Evolutionary conservation across 441 rosid genomes (phyloP), one percentile per base, ranked within the genome.

Genomic region (Gossypium trilobum): DNA sequence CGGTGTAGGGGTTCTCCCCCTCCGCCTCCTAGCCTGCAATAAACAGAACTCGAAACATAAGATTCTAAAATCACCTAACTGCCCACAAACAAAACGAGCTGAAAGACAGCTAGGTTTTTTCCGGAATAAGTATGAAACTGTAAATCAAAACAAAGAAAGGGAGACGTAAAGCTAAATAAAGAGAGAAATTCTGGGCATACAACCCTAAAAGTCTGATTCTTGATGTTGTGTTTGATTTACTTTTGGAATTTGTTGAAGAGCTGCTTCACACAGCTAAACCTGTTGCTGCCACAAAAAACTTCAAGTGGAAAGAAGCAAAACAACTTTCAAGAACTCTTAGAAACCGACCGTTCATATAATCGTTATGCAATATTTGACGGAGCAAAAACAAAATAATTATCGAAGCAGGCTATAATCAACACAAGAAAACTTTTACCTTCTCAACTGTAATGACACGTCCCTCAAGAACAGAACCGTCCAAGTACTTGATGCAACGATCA

Each of bases 1-100:
- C 1, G 98, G 98, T 48, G 98, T 94, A 48, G 97, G 98, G 57
- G 97, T 90, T 25, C 97, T 80, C 33, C 97, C 95, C 79, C 91
- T 89, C 56, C 90, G 82, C 78, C 97, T 88, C 79, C 84, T 86
- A 31, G 97, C 99, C 99, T 94, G 78, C 51, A 60, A 74, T n/a
- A 65, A 66, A 65, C n/a, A 11, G 62, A 36, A 42, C 48, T 17
- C 4, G 20, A 22, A 3, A 39, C 13, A 31, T 76, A 46, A 70
- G 79, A 33, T 39, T 39, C 64, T 48, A 4, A 9, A 46, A 60
- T 31, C 25, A 23, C 14, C 46, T 27, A 23, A 23, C 20, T 2
- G 42, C 2, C 3, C 31, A 39, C 16, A 77, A 67, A 63, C 31
- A 68, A 33, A 8, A 66, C 2, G 50, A 1, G 46, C 9, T 33